Percentiles rank a stretch among this genome's conserved stretches.
Conservation (phyloP, 2,329 filamentous ascomycete species). For the Diaporthe longicolla region DNA sequence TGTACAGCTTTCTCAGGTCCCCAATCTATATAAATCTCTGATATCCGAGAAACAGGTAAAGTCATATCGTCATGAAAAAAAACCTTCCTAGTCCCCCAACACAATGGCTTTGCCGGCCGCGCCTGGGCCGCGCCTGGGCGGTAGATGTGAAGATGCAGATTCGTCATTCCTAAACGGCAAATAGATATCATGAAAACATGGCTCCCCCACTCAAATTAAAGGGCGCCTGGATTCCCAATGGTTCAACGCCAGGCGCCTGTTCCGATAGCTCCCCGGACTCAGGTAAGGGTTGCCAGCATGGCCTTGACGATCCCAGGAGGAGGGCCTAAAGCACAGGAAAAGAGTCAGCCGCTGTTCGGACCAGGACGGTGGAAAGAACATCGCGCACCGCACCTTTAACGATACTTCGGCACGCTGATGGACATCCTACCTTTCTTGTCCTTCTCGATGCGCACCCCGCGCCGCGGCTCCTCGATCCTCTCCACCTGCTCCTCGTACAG, state of each 20-base stretch:
- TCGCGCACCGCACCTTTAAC: constrained; percentile 65
- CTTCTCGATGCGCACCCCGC: constrained; percentile 81
- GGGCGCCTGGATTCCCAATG: not conserved
- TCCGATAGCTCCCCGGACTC: constrained; percentile 49
- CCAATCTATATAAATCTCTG: constrained; percentile 36
- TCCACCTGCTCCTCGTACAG: constrained; percentile 74
- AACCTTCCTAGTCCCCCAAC: constrained; percentile 9
- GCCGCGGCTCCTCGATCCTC: constrained; percentile 66
- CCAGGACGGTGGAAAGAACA: constrained; percentile 41
- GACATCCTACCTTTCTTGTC: constrained; percentile 97
- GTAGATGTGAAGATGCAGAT: constrained; percentile 28
- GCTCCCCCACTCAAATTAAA: not conserved
- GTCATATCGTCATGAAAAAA: constrained; percentile 40
- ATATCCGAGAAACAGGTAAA: not conserved
- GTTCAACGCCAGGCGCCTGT: constrained; percentile 17
- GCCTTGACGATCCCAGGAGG: constrained; percentile 75
- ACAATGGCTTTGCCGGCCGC: constrained; percentile 1
- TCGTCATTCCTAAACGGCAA: constrained; percentile 17
- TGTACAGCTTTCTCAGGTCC: constrained; percentile 5
- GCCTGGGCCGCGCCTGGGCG: not conserved
- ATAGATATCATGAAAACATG: constrained; percentile 35
- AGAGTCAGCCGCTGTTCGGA: constrained; percentile 32
- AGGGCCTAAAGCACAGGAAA: constrained; percentile 64
- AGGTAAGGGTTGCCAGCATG: constrained; percentile 80
- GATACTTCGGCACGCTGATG: constrained; percentile 83